Evolutionary conservation across 768 basidiomycete species (phyloP), one percentile per base, ranked within the genome.

Genomic region (Ramaria rubella): DNA sequence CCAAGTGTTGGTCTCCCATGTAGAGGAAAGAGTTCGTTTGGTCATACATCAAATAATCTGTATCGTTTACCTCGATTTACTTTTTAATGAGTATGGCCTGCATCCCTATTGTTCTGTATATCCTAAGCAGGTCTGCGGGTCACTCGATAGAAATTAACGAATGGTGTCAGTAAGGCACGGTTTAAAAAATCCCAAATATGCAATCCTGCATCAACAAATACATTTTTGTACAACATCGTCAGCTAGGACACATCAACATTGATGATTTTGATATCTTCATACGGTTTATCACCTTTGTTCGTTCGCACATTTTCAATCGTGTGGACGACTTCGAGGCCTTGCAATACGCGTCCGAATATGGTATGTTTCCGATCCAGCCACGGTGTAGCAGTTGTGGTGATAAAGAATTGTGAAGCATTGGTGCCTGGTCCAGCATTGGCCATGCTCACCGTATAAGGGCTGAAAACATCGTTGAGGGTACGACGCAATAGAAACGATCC

Each of bases 371-470:
- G 86, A 70, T 96, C 92, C 60, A 95, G 73, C 92, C 92, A 95
- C 6, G 93, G 90, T 7, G 90, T 91, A 6, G 94, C 87, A 2
- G 86, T 94, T 4, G 94, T 96, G 7, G 94, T 97, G 68, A 98
- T 92, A 75, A 97, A 99, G 77, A 97, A 99, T 67, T 99, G 95
- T 1, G 90, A 94, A 0, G 94, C 95, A 67, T 97, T 97, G 33
- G 94, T 96, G 44, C 72, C 73, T 6, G 90, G 85, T 4, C 94
- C 94, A 5, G 89, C 90, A 64, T 94, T 94, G 7, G 92, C 92
- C 94, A 96, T 95, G 65, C 90, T 93, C 55, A 97, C 78, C 3
- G 90, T 95, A 67, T 97, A 98, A 0, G 96, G 95, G 54, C 91
- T 93, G 2, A 29, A 31, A 26, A 9, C n/a, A 11, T 23, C 27